Conservation (phyloP, 2,329 filamentous ascomycete species). For the Phaeosphaeriaceae sp. region DNA sequence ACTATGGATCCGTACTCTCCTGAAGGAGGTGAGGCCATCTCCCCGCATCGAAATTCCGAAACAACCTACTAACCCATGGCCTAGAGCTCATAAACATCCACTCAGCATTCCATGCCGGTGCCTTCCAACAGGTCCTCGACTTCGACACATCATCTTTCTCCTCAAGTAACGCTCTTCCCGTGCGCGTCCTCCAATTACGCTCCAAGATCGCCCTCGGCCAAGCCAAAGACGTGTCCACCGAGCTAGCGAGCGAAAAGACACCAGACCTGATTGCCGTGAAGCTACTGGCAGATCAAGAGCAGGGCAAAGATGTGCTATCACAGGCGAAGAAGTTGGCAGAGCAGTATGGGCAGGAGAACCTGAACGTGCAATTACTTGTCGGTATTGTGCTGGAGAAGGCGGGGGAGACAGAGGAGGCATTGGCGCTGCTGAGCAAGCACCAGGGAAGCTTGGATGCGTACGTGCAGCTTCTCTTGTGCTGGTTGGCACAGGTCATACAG, state of each 20-base stretch:
- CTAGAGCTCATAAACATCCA: conserved; percentile 72
- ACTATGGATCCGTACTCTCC: conserved; percentile 66
- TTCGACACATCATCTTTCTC: conserved; percentile 84
- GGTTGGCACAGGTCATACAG: not conserved
- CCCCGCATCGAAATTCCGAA: conserved; percentile 1
- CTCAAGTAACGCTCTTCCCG: conserved; percentile 76
- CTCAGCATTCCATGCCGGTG: conserved; percentile 74
- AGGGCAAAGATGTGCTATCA: conserved; percentile 53
- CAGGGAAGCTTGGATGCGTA: conserved; percentile 82
- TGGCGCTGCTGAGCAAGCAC: conserved; percentile 80
- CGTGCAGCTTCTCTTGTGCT: not conserved
- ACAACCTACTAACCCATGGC: conserved; percentile 18
- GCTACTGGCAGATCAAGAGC: conserved; percentile 72
- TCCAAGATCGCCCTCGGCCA: conserved; percentile 84
- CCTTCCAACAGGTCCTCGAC: conserved; percentile 85
- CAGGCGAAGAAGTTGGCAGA: conserved; percentile 74
- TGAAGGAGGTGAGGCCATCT: conserved; percentile 61
- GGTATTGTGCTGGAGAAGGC: conserved; percentile 83
- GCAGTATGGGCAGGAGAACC: conserved; percentile 70
- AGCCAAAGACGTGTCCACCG: conserved; percentile 73
- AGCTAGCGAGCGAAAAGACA: conserved; percentile 67
- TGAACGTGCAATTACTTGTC: conserved; percentile 79
- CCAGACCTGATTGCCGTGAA: conserved; percentile 80
- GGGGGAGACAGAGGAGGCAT: conserved; percentile 83
- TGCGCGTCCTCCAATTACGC: conserved; percentile 79